Conservation (phyloP, 768 basidiomycete species). For the Glaciozyma antarctica region DNA sequence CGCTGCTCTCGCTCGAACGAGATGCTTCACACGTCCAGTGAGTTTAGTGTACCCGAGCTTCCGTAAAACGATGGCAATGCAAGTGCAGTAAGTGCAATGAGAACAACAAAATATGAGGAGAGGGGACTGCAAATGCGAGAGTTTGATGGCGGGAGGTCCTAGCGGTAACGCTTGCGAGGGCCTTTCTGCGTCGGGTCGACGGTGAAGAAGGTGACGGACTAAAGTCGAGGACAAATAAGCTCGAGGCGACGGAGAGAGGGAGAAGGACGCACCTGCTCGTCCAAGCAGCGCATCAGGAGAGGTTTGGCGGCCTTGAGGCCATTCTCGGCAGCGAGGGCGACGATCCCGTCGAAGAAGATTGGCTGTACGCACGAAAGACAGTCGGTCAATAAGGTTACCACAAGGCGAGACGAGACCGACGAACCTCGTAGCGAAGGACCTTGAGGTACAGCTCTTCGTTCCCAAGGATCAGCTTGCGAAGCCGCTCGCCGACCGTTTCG, state of each 20-base stretch:
- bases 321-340: constrained; percentile 1
- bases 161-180: too few relatives aligned
- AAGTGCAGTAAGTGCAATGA: too few relatives aligned
- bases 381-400: rapidly evolving
- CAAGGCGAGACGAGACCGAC: neutral
- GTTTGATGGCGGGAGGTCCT: too few relatives aligned
- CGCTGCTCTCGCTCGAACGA: too few relatives aligned
- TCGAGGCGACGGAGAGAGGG: neutral
- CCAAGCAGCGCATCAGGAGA: constrained; percentile 21
- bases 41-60: too few relatives aligned
- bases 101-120: too few relatives aligned
- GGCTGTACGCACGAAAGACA: neutral
- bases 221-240: too few relatives aligned
- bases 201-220: too few relatives aligned
- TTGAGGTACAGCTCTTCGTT: constrained; percentile 17
- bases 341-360: constrained; percentile 26
- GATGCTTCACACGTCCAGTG: too few relatives aligned
- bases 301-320: constrained; percentile 21
- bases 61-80: too few relatives aligned
- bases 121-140: too few relatives aligned
- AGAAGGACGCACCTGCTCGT: constrained; percentile 17
- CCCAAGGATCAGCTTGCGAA: constrained; percentile 16
- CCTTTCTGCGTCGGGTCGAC: too few relatives aligned
- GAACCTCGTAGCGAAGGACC: constrained; percentile 29
- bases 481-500: constrained; percentile 17